Conservation (phyloP, 345 rosid species). For the Isatis tinctoria region DNA sequence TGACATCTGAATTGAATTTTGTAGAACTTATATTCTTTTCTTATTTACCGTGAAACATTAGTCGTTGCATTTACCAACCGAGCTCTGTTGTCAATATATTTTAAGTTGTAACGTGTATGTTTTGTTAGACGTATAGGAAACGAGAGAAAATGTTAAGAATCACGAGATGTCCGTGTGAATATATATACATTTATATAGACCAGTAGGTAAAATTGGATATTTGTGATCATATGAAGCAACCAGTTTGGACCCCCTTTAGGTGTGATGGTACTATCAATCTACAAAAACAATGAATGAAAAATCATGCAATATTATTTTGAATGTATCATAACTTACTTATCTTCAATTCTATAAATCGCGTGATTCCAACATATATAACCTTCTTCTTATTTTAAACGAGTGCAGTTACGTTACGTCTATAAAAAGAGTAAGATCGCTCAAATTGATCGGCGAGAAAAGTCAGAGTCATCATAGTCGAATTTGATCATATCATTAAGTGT, state of each 20-base stretch:
- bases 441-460: not conserved
- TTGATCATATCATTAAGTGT: not conserved
- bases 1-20: not conserved
- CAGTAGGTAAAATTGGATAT: conserved; percentile 18
- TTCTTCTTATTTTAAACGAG: not conserved
- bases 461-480: not conserved
- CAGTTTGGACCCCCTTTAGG: conserved; percentile 23
- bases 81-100: conserved; percentile 13
- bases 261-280: conserved; percentile 23
- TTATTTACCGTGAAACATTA: not conserved
- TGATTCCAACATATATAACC: not conserved
- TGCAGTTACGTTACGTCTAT: not conserved
- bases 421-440: not conserved
- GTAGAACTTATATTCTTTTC: not conserved
- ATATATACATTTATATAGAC: not conserved
- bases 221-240: conserved; percentile 30
- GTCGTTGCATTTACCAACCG: conserved; percentile 23
- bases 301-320: conserved; percentile 4
- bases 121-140: conserved; percentile 4
- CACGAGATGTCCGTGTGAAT: not conserved
- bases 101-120: conserved; percentile 6
- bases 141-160: not conserved
- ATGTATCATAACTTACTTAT: no score
- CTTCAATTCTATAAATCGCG: no score
- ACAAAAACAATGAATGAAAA: conserved; percentile 4